Evolutionary conservation across 2,329 filamentous ascomycete species (phyloP).

Genomic region (Aspergillus fijiensis): DNA sequence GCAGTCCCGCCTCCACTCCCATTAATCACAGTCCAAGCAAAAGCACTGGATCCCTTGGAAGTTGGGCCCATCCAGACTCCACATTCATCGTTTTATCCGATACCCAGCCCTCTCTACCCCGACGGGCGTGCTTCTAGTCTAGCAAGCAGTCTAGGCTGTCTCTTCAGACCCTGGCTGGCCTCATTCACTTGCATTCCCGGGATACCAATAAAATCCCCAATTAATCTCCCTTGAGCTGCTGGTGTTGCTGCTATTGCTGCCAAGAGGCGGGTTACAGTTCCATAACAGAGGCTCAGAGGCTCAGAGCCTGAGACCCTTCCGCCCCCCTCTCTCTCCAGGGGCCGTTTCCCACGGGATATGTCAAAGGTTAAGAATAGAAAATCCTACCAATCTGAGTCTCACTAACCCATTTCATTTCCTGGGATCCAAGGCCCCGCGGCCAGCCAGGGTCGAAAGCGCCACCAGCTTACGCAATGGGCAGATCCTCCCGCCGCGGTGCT

Average conservation of each 20-base stretch:
- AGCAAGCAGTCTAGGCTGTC: neutral
- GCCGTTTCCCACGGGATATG: neutral
- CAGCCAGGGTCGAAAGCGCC: constrained; percentile 17
- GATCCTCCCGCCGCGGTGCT: constrained; percentile 13
- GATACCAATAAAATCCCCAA: neutral
- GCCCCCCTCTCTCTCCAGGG: neutral
- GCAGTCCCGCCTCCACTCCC: neutral
- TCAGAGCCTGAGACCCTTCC: neutral
- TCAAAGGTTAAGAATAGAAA: constrained; percentile 21
- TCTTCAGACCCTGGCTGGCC: neutral
- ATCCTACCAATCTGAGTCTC: constrained; percentile 5
- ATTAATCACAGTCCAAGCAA: neutral
- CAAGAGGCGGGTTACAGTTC: neutral
- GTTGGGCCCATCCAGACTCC: neutral
- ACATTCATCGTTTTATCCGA: neutral
- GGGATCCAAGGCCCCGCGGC: constrained; percentile 2
- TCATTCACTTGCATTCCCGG: neutral
- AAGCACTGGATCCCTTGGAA: neutral
- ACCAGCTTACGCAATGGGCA: constrained; percentile 24
- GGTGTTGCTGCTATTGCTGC: neutral
- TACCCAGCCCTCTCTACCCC: neutral
- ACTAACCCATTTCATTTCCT: constrained; percentile 9
- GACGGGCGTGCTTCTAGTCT: neutral
- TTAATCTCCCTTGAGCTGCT: no score
- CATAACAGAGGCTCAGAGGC: neutral